Conservation (phyloP, 108 stramenopile genomes). For the Pseudonitzschia delicatissima region DNA sequence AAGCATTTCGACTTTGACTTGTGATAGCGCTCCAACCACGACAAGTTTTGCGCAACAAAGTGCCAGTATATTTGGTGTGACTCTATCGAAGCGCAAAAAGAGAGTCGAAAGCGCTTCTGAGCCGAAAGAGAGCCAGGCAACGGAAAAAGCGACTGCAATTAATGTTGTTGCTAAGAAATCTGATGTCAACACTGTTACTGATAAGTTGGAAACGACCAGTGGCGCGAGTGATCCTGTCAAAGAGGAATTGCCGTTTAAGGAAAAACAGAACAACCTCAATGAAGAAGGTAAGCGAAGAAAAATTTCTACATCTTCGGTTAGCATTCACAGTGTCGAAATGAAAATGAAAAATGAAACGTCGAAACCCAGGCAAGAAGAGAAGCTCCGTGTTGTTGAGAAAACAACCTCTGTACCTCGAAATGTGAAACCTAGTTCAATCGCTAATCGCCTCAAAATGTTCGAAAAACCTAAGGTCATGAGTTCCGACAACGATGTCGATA, state of each 20-base stretch:
- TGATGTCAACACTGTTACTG: neutral
- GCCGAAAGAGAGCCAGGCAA: neutral
- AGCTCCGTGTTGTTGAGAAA: neutral
- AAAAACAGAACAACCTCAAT: neutral
- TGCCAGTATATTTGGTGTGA: slow-evolving; percentile 8
- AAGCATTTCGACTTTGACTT: neutral
- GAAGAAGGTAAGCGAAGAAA: neutral
- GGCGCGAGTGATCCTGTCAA: neutral
- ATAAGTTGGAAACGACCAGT: neutral
- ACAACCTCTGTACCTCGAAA: neutral
- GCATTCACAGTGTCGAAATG: neutral
- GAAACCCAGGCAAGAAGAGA: neutral
- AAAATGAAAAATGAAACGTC: neutral
- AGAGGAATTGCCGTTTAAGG: neutral
- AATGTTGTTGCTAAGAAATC: no score
- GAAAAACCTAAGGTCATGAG: neutral
- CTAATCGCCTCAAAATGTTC: slow-evolving; percentile 7
- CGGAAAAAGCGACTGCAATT: no score
- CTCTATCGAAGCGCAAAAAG: neutral
- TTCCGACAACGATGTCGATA: neutral
- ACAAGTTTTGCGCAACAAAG: neutral
- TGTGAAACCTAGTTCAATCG: neutral
- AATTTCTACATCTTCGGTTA: neutral
- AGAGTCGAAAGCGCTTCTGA: neutral
- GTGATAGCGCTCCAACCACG: neutral